Evolutionary conservation across 352 stramenopile genomes (phyloP), one percentile per base, ranked within the genome.

Genomic region (Globisporangium spinosum): DNA sequence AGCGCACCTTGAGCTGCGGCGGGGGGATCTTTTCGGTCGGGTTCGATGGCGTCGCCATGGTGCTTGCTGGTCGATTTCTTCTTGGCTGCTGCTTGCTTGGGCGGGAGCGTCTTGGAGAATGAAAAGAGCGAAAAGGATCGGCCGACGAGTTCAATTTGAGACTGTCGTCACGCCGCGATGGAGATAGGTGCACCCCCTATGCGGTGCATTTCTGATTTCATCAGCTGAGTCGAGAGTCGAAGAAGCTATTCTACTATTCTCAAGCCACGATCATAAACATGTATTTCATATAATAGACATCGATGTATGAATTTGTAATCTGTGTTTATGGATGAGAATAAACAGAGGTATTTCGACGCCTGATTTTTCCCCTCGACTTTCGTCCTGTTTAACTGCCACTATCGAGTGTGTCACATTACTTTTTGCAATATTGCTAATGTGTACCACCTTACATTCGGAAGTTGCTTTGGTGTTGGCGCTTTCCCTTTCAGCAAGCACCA

Each of bases 11-110:
- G 67, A 86, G 80, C 58, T 76, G 74, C 20, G 80, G 70, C 15
- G 82, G 80, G 40, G 77, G 76, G 59, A 91, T 77, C 61, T 85
- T 85, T 71, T 91, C 83, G 13, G 79, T 89, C 13, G 80, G 83
- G 79, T 91, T 91, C 23, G 80, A 77, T 4, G 77, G 64, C 40
- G 71, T 77, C 65, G 71, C 71, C 83, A 91, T 91, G 15, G 59
- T 45, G n/a, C 20, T 22, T 38, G 58, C 43, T 56, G 34, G 59
- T 29, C 34, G 20, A 17, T 10, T 10, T 51, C 43, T 60, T 40
- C 45, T 69, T 55, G 4, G 4, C 43, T 65, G n/a, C 40, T 64
- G 9, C 38, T 65, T 64, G 20, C n/a, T 27, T 29, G 51, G 51
- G 45, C 34, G 45, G 65, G 51, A 53, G 64, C 63, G 62, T 8